These are phyloP conservation scores for Sclerotinia borealis DNA, from an alignment of 2,329 filamentous ascomycete species.

Conservation along the genomic window DNA sequence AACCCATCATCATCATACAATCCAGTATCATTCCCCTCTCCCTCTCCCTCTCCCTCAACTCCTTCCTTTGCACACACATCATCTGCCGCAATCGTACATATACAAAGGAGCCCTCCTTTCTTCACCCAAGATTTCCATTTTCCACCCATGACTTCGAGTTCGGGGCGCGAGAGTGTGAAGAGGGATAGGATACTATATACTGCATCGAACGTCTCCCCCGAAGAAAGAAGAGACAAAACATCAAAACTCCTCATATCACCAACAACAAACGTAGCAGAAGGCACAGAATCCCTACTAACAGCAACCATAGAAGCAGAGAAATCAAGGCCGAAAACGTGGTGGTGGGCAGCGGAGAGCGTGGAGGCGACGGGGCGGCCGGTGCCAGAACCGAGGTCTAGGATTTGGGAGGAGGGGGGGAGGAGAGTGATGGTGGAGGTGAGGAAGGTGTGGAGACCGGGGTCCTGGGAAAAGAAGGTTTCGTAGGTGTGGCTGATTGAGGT, in stretches of 20 bases:
- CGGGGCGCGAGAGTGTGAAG: slow-evolving; percentile 14
- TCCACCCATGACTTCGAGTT: slow-evolving; percentile 11
- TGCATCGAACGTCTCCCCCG: slow-evolving; percentile 9
- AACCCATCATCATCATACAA: slow-evolving; percentile 16
- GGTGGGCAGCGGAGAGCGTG: slow-evolving; percentile 24
- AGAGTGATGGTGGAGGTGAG: neutral
- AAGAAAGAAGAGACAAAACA: too few relatives aligned
- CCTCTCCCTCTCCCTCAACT: too few relatives aligned
- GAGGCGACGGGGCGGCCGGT: slow-evolving; percentile 29
- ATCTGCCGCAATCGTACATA: slow-evolving; percentile 14
- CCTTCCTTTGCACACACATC: neutral
- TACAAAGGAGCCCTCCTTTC: slow-evolving; percentile 13
- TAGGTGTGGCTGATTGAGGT: neutral
- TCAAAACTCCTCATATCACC: slow-evolving; percentile 17
- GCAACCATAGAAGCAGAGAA: slow-evolving; percentile 32
- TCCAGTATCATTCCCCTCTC: too few relatives aligned
- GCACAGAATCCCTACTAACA: slow-evolving; percentile 11
- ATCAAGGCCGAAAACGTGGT: slow-evolving; percentile 17
- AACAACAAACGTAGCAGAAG: slow-evolving; percentile 14
- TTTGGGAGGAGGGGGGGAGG: neutral
- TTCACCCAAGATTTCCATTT: slow-evolving; percentile 16
- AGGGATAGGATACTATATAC: slow-evolving; percentile 15
- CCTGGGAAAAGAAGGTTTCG: neutral
- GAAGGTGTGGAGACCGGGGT: neutral
- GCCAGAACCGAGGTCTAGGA: slow-evolving; percentile 33